phyloP scores from a whole-genome alignment of 495 filamentous ascomycete species.

The Aspergillus nanangensis region DNA sequence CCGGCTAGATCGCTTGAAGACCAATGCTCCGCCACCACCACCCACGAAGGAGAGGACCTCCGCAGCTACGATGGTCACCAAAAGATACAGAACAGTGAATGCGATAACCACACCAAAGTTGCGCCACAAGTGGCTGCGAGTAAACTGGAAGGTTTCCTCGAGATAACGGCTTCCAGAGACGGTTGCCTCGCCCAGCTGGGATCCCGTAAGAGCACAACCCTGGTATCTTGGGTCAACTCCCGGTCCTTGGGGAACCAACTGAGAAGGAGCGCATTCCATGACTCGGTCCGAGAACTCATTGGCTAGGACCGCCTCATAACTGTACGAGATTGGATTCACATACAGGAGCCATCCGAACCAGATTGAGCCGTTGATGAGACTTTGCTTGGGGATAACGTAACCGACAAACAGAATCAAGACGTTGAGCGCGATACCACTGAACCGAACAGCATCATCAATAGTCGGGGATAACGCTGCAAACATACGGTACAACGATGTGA shows the following conservation, averaged over 20 bases:
- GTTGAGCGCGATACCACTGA: slow-evolving; percentile 64
- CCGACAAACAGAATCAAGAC: slow-evolving; percentile 72
- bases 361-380: slow-evolving; percentile 57
- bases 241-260: slow-evolving; percentile 54
- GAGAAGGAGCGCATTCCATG: slow-evolving; percentile 56
- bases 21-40: slow-evolving; percentile 53
- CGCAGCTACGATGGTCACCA: slow-evolving; percentile 59
- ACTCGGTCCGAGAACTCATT: slow-evolving; percentile 61
- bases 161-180: slow-evolving; percentile 62
- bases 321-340: slow-evolving; percentile 71
- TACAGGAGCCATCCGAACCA: slow-evolving; percentile 82
- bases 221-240: slow-evolving; percentile 48
- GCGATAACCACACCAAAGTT: slow-evolving; percentile 75
- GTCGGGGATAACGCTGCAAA: slow-evolving; percentile 67
- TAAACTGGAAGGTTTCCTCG: slow-evolving; percentile 51
- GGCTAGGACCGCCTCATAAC: slow-evolving; percentile 64
- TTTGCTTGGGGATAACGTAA: slow-evolving; percentile 67
- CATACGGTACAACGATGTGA: slow-evolving; percentile 72
- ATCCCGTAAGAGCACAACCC: slow-evolving; percentile 58
- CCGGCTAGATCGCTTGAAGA: slow-evolving; percentile 65
- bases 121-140: slow-evolving; percentile 65
- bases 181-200: slow-evolving; percentile 32
- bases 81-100: slow-evolving; percentile 63
- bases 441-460: slow-evolving; percentile 70
- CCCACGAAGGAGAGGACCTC: slow-evolving; percentile 50